Evolutionary conservation across 2,329 filamentous ascomycete species (phyloP).

Genomic region (Tolypocladium tundrense): DNA sequence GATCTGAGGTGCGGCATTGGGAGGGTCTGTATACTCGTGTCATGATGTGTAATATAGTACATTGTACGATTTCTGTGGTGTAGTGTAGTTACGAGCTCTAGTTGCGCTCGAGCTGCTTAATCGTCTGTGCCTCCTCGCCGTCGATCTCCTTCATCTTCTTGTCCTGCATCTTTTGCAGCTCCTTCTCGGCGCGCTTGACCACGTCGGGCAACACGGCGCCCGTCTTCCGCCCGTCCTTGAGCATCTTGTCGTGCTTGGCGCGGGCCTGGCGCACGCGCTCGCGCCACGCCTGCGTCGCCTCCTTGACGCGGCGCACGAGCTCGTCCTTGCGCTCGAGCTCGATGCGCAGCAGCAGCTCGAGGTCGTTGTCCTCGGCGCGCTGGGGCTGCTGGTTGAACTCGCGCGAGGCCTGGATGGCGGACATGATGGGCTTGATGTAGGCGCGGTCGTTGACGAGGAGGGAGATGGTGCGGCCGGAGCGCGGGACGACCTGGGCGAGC

Average conservation of each 20-base stretch:
- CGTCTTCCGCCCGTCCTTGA: constrained; percentile 39
- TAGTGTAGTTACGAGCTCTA: not conserved
- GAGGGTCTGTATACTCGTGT: not conserved
- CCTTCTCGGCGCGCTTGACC: constrained; percentile 35
- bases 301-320: constrained; percentile 30
- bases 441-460: constrained; percentile 30
- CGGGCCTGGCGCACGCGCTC: constrained; percentile 37
- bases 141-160: constrained; percentile 43
- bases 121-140: constrained; percentile 35
- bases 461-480: constrained; percentile 27
- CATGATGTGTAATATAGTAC: constrained; percentile 15
- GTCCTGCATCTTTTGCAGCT: constrained; percentile 39
- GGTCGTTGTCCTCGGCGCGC: constrained; percentile 45
- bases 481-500: constrained; percentile 43
- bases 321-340: constrained; percentile 42
- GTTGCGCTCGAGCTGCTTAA: constrained; percentile 28
- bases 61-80: not conserved
- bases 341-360: constrained; percentile 44
- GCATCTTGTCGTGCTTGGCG: constrained; percentile 35
- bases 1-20: constrained; percentile 6
- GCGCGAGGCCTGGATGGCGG: constrained; percentile 39
- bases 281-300: constrained; percentile 38
- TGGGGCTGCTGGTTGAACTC: constrained; percentile 54
- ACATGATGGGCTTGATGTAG: constrained; percentile 45
- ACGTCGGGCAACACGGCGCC: constrained; percentile 33